Base-by-base conservation (phyloP, 2,329 filamentous ascomycete genomes). In the Curvularia spicifera region DNA sequence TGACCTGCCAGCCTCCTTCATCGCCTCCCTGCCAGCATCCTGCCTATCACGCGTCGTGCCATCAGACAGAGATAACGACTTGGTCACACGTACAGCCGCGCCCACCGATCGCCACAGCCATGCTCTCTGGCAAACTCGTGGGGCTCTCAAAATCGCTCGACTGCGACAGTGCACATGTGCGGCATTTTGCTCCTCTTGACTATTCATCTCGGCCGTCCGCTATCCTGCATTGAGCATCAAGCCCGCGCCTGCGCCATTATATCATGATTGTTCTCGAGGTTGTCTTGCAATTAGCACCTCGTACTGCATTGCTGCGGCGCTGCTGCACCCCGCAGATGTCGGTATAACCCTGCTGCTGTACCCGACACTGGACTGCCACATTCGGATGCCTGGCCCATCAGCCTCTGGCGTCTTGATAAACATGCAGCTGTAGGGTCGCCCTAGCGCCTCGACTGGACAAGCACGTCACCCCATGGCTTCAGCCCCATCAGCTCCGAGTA, bases 81-180 rank as follows among this genome's bases (percentile, higher is more conserved):
- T 56, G 56, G 52, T 59, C 56, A 59, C 52, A 53, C 56, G 46
- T 47, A 31, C 47, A 57, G 59, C 48, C 56, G 48, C 45, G 44
- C 53, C 48, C 20, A 59, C 57, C 48, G 40, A 59, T 59, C 52
- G 51, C 49, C 55, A 37, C 46, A 20, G 33, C 43, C 52, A 22
- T 49, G 39, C 53, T 28, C 26, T 15, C 20, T 24, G 4, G 57
- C 43, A 52, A 64, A 65, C 63, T 51, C 53, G 63, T 61, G 63
- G 63, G 63, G 60, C 15, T n/a, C 5, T 8, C 15, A 37, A 4
- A 15, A 4, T 35, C 13, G 33, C 33, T 35, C 13, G 33, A n/a
- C 33, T 3, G 33, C 13, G 2, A 35, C 33, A 5, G 35, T n/a
- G 35, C 35, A 37, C 35, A 37, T 37, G 15, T 37, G 35, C 35